Percentiles rank a stretch among this genome's conserved stretches.
phyloP scores from a whole-genome alignment of 2,329 filamentous ascomycete species.

The Pezicula radicicola region DNA sequence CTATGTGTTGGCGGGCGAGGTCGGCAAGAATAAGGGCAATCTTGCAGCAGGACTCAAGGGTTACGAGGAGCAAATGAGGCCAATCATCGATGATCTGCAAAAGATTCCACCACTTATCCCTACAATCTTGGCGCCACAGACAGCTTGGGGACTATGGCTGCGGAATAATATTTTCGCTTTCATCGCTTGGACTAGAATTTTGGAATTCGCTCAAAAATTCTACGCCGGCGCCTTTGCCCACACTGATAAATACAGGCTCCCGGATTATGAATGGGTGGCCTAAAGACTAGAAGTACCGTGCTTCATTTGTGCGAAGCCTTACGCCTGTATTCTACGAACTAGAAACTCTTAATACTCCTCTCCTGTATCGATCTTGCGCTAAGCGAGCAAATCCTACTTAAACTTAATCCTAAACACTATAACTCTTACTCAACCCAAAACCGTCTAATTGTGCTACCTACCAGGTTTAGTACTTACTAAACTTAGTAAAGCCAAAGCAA shows the following conservation, averaged over 20 bases:
- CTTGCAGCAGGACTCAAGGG: conserved; percentile 29
- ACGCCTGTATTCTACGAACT: no score
- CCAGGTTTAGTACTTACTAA: no score
- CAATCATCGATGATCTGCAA: conserved; percentile 24
- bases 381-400: no score
- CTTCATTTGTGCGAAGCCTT: no score
- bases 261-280: conserved; percentile 30
- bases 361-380: no score
- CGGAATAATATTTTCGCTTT: conserved; percentile 39
- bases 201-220: conserved; percentile 27
- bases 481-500: no score
- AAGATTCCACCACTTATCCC: conserved; percentile 28
- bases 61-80: conserved; percentile 35
- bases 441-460: no score
- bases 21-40: conserved; percentile 27
- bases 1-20: conserved; percentile 45
- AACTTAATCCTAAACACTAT: no score
- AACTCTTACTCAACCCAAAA: no score
- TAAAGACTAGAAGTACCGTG: no score
- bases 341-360: no score
- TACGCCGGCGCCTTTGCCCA: conserved; percentile 29
- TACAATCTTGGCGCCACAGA: conserved; percentile 39
- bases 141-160: conserved; percentile 40
- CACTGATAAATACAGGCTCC: conserved; percentile 30
- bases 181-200: conserved; percentile 33